Conservation (phyloP, 2,329 filamentous ascomycete genomes). For the Akanthomyces lecanii region DNA sequence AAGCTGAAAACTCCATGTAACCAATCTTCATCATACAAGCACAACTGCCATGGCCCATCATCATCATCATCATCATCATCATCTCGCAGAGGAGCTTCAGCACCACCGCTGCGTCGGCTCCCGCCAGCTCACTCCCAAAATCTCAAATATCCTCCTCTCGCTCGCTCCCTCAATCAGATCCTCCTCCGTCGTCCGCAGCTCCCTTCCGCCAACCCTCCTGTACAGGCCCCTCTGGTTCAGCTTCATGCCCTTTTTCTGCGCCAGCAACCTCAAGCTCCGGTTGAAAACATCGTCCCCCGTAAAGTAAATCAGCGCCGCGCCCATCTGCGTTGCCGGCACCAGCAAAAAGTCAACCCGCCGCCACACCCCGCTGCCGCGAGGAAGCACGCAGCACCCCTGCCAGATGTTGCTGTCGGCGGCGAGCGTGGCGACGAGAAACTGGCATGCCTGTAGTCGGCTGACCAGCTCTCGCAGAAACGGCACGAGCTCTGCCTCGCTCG, state of each 20-base stretch:
- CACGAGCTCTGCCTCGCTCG: conserved; percentile 51
- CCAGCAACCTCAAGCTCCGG: conserved; percentile 74
- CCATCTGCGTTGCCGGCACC: conserved; percentile 73
- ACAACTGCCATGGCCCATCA: too few species aligned
- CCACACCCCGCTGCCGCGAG: conserved; percentile 55
- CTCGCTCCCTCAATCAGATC: conserved; percentile 67
- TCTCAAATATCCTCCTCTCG: conserved; percentile 77
- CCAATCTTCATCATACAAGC: too few species aligned
- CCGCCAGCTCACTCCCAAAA: conserved; percentile 80
- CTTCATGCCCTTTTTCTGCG: conserved; percentile 75
- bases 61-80: too few species aligned
- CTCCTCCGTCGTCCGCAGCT: conserved; percentile 57
- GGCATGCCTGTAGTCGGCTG: conserved; percentile 50
- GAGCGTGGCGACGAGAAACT: conserved; percentile 68
- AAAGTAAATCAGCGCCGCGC: conserved; percentile 88
- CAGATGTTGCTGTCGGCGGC: conserved; percentile 73
- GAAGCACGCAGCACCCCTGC: conserved; percentile 79
- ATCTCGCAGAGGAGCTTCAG: conserved; percentile 33
- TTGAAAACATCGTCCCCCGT: conserved; percentile 96
- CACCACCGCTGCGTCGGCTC: conserved; percentile 73
- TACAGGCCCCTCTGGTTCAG: conserved; percentile 82
- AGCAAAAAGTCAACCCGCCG: conserved; percentile 80
- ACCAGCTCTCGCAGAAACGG: conserved; percentile 62
- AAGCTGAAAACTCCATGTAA: too few species aligned
- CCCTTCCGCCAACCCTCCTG: conserved; percentile 44